Base-by-base conservation (phyloP, 805 yeast species). In the Komagataella pastoris region DNA sequence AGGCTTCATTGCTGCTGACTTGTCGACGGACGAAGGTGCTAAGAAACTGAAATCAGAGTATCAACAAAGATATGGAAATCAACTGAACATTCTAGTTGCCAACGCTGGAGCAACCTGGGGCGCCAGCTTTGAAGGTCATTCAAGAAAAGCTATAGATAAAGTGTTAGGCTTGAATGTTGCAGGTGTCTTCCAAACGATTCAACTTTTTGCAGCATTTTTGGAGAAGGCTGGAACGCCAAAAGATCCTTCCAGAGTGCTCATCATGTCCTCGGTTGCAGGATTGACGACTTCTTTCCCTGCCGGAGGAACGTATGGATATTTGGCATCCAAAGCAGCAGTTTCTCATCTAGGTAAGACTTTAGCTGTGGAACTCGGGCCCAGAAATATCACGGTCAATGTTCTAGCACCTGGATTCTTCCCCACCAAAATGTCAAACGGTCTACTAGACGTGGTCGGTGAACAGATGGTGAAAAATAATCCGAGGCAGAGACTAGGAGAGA, bases 81-180 rank as follows among this genome's bases (percentile, higher is more conserved):
- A 72, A 58, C 72, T 83, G 44, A 80, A 84, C 63, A 81, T 84
- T 54, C 70, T 84, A 55, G 72, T 82, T 58, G 87, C 89, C 49
- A 85, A 84, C 59, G 90, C 91, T 5, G 91, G 91, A 30, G 88
- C 89, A 7, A 67, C 83, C 12, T 84, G 90, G 90, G 90, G 89
- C 17, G 82, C 79, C 1, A 77, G 77, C 10, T 64, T 85, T 49
- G 80, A 71, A 44, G 65, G 67, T 8, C 89, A 85, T 59, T 79
- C 87, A 3, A 79, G 78, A 24, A 54, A 66, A 3, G 88, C 86
- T 1, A 63, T 84, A 56, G 77, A 74, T 56, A 83, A 83, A 62
- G 83, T 85, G 6, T 61, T 83, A 60, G 74, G 73, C 49, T 72
- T 85, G 58, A 84, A 84, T 58, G 73, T 85, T 23, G 74, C 75